Conservation (phyloP, 352 stramenopile genomes). For the Globisporangium megalacanthum region DNA sequence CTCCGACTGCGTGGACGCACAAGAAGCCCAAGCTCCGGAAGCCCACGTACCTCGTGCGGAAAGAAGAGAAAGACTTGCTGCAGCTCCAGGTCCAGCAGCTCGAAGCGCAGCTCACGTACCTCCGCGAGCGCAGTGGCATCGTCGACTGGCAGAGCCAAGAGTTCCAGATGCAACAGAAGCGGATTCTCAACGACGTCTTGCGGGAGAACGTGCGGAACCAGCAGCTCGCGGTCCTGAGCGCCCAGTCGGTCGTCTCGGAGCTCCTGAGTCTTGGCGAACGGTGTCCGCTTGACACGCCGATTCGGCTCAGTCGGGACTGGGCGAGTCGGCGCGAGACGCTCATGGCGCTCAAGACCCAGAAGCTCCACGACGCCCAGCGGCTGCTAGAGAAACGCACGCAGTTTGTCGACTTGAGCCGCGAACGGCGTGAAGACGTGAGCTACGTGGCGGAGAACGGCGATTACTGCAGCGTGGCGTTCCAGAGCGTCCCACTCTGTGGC, state of each 20-base stretch:
- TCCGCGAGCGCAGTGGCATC: constrained; percentile 22
- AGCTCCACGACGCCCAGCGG: constrained; percentile 37
- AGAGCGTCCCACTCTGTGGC: constrained; percentile 4
- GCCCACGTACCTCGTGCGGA: constrained; percentile 42
- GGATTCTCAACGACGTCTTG: constrained; percentile 39
- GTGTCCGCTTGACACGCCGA: constrained; percentile 36
- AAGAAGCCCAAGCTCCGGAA: constrained; percentile 33
- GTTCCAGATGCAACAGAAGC: constrained; percentile 21
- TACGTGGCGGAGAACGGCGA: constrained; percentile 11
- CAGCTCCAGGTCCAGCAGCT: constrained; percentile 31
- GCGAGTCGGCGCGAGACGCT: constrained; percentile 27
- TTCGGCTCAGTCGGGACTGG: constrained; percentile 36
- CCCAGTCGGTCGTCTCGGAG: constrained; percentile 41
- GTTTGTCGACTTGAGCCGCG: constrained; percentile 25
- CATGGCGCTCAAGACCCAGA: constrained; percentile 35
- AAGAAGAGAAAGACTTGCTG: constrained; percentile 41
- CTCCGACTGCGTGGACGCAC: not conserved
- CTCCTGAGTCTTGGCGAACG: constrained; percentile 22
- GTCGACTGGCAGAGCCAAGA: constrained; percentile 17
- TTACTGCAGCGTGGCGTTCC: constrained; percentile 12
- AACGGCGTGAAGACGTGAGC: constrained; percentile 6
- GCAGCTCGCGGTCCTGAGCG: constrained; percentile 34
- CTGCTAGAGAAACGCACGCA: constrained; percentile 43
- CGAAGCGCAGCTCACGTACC: constrained; percentile 29
- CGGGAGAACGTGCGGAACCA: constrained; percentile 41